Conservation (phyloP, 495 filamentous ascomycete genomes). For the Corynascus novoguineensis region DNA sequence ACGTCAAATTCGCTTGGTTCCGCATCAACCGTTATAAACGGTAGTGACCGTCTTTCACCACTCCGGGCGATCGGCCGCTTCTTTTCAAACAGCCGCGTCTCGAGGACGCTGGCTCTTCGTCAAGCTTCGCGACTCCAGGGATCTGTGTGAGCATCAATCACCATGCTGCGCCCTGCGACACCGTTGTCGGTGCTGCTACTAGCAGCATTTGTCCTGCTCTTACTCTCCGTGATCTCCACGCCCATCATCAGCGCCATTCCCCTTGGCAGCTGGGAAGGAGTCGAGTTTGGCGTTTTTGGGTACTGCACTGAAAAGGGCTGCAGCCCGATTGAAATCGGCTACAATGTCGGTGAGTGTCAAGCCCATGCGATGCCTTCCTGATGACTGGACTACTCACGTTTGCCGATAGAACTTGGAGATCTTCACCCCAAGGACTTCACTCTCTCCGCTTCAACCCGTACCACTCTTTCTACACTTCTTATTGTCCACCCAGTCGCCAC, state of each 20-base stretch:
- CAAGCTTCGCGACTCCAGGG: background rate
- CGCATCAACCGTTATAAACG: background rate
- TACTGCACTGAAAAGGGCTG: conserved; percentile 65
- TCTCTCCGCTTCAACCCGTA: conserved; percentile 65
- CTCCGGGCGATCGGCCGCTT: conserved; percentile 10
- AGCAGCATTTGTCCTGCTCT: conserved; percentile 74
- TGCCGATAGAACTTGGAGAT: conserved; percentile 20
- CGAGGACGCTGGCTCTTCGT: conserved; percentile 27
- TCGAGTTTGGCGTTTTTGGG: conserved; percentile 90
- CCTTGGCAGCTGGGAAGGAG: conserved; percentile 66
- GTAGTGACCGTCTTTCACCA: conserved; percentile 1
- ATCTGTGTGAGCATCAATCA: conserved; percentile 16
- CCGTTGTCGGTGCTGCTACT: conserved; percentile 83
- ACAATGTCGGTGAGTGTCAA: conserved; percentile 68
- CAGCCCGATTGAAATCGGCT: conserved; percentile 74
- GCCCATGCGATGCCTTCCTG: background rate
- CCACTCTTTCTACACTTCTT: conserved; percentile 83
- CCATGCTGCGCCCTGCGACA: conserved; percentile 81
- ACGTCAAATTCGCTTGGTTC: background rate
- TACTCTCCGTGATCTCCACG: conserved; percentile 87
- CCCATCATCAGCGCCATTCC: conserved; percentile 84
- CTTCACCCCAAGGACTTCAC: conserved; percentile 52
- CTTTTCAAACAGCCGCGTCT: conserved; percentile 27
- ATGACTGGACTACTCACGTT: background rate
- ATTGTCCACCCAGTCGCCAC: conserved; percentile 91